phyloP scores from a whole-genome alignment of 257 asterid species.

The Ocimum tenuiflorum region DNA sequence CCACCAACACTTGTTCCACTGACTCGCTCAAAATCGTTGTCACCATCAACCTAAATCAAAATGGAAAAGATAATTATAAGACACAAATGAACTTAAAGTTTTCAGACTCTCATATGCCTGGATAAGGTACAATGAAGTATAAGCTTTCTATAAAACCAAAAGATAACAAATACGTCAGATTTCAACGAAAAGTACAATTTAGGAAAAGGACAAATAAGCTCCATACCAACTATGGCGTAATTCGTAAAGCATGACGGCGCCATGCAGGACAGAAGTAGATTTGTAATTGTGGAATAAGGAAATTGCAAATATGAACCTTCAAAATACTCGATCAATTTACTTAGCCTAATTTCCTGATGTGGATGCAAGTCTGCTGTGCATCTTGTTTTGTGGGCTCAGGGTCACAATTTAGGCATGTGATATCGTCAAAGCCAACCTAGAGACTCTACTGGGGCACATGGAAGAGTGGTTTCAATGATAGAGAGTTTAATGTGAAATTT shows the following conservation, averaged over 20 bases:
- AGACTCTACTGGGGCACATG: too few relatives aligned
- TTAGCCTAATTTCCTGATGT: neutral
- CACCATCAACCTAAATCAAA: slow-evolving; percentile 71
- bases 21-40: slow-evolving; percentile 65
- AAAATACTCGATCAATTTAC: neutral
- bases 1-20: slow-evolving; percentile 99
- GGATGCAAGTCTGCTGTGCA: too few relatives aligned
- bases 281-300: too few relatives aligned
- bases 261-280: too few relatives aligned
- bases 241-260: too few relatives aligned
- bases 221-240: too few relatives aligned
- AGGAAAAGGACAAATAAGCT: too few relatives aligned
- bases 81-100: neutral
- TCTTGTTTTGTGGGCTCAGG: neutral
- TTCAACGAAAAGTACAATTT: too few relatives aligned
- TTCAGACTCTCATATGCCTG: neutral
- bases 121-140: neutral
- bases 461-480: neutral
- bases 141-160: neutral
- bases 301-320: neutral
- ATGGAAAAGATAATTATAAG: slow-evolving; percentile 4
- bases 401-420: neutral
- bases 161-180: neutral
- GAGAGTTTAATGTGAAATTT: neutral
- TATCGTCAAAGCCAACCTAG: neutral